Base-by-base conservation (phyloP, 163 green algal genomes). In the Chlorella variabilis region DNA sequence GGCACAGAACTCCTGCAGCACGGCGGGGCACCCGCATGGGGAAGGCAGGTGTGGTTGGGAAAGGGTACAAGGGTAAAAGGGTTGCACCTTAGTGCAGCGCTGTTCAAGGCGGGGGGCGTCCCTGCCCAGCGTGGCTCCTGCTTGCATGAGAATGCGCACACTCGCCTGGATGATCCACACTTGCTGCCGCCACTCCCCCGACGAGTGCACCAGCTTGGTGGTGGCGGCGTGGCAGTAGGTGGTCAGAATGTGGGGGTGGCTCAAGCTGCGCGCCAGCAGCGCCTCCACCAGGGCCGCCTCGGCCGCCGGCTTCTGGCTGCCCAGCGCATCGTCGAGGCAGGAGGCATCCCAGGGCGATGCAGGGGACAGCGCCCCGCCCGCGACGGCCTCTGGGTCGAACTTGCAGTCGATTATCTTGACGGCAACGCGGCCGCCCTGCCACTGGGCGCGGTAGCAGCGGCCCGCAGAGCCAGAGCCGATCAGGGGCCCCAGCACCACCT, bases 361-460 rank as follows among this genome's bases (percentile, higher is more conserved):
- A n/a, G n/a, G n/a, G n/a, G n/a, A n/a, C n/a, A n/a, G n/a, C n/a
- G n/a, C n/a, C 1, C 45, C 33, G 69, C 20, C 29, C 48, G 1
- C 48, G 21, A 5, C 69, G 38, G 6, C 48, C 45, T 29, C 69
- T 1, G 29, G 38, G 33, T 48, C 69, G 6, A 7, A 29, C 1
- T 38, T n/a, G 71, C 51, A 67, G 27, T 67, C 51, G 4, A 76
- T 38, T 5, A 76, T 36, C 25, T 88, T 88, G 31, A 84, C 77
- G 0, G 77, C 83, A 42, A 88, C 83, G 29, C 38, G 77, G 8
- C 71, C 71, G 71, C 71, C 71, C 71, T 77, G 62, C 84, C 79
- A 83, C 11, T 9, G 34, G 2, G 45, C 84, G 2, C 84, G 49
- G 84, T 85, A 83, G 33, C 71, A 75, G 41, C 78, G 63, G 4